Conservation (phyloP, 139 green algal species). For the Dunaliella primolecta region DNA sequence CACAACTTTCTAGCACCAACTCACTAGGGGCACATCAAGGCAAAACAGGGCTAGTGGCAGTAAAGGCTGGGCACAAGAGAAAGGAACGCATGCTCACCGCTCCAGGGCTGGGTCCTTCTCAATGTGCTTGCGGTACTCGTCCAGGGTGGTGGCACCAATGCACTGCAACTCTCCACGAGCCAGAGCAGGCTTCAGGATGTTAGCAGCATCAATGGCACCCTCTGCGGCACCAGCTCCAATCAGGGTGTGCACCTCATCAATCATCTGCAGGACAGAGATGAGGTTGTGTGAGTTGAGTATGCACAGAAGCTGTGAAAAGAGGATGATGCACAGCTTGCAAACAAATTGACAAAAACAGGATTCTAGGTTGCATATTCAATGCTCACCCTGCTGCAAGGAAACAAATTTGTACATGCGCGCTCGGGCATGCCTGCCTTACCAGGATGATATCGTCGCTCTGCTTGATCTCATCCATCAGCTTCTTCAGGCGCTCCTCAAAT, state of each 20-base stretch:
- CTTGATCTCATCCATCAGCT: constrained; percentile 99
- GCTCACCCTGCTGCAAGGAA: no score
- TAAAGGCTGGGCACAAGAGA: no score
- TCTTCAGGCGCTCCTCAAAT: constrained; percentile 99
- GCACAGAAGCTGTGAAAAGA: no score
- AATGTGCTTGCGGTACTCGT: constrained; percentile 99
- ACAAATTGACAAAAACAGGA: no score
- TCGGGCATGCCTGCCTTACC: no score
- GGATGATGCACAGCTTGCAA: no score
- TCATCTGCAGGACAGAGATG: constrained; percentile 67
- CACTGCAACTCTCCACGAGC: constrained; percentile 98
- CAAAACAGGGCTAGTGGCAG: no score
- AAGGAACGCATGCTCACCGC: no score
- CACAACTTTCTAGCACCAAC: background rate
- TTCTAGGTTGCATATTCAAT: no score
- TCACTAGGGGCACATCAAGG: no score
- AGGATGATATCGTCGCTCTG: constrained; percentile 99
- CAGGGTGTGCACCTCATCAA: constrained; percentile 96
- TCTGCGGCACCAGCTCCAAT: constrained; percentile 97
- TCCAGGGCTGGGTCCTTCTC: constrained; percentile 99
- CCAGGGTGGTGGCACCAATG: constrained; percentile 98
- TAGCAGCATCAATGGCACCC: constrained; percentile 97
- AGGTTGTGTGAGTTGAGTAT: no score
- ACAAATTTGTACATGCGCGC: no score
- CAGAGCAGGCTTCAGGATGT: constrained; percentile 99